These are phyloP conservation scores for Thielaviopsis musarum DNA, from an alignment of 2,329 filamentous ascomycete genomes.

Conservation along the genomic window DNA sequence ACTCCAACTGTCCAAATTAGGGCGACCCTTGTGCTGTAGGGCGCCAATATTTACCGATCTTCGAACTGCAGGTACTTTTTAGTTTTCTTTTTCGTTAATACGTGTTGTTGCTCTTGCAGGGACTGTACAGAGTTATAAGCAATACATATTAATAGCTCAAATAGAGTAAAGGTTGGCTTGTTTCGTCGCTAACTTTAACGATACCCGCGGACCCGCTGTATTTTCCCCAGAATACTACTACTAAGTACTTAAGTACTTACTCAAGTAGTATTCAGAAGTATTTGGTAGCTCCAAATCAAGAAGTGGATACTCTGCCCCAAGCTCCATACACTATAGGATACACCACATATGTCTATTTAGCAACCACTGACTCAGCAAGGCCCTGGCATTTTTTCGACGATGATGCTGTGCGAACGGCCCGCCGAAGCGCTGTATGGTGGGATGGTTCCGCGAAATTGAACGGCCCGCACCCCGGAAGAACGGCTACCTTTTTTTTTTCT, in stretches of 20 bases:
- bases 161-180: too few species aligned
- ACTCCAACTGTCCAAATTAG: background rate
- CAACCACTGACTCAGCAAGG: background rate
- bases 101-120: background rate
- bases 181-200: too few species aligned
- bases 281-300: background rate
- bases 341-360: background rate
- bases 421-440: background rate
- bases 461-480: background rate
- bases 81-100: background rate
- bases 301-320: background rate
- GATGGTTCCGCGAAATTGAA: background rate
- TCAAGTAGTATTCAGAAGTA: background rate
- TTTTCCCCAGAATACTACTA: too few species aligned
- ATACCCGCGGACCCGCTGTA: too few species aligned
- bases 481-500: background rate
- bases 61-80: background rate
- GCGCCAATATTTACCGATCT: background rate
- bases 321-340: background rate
- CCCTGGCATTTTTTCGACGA: background rate
- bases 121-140: too few species aligned
- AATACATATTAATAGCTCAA: too few species aligned
- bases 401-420: background rate
- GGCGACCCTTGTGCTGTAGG: background rate
- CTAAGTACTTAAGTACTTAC: too few species aligned